Percentiles rank a stretch among this genome's conserved stretches.
These are phyloP conservation scores for Colletotrichum aenigma DNA, from an alignment of 2,329 filamentous ascomycete genomes.

Conservation along the genomic window DNA sequence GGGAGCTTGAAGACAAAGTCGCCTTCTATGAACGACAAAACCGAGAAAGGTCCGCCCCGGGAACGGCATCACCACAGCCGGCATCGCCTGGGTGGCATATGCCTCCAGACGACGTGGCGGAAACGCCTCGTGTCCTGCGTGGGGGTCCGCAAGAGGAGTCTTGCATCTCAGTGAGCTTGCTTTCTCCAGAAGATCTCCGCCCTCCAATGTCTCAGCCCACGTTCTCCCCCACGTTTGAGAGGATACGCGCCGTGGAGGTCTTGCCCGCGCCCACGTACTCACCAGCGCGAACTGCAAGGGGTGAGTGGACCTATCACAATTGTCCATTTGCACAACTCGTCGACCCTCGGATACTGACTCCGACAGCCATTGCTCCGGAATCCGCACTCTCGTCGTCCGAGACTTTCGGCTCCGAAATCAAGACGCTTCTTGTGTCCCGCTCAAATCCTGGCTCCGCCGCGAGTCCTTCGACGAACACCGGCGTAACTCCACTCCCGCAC, in stretches of 20 bases:
- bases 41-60: neutral
- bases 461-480: neutral
- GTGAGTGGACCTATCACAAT: neutral
- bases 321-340: accelerated
- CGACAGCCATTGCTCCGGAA: constrained; percentile 1
- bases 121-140: neutral
- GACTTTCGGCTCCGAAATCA: constrained; percentile 3
- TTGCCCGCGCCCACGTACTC: neutral
- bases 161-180: neutral
- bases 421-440: neutral
- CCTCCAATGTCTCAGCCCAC: neutral
- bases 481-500: neutral
- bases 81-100: neutral
- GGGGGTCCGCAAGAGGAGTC: neutral
- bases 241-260: neutral
- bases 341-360: neutral
- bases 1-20: neutral
- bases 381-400: neutral
- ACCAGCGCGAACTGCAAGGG: neutral
- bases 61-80: neutral
- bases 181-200: neutral
- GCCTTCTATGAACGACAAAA: neutral
- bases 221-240: neutral
- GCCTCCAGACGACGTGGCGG: neutral
- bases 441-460: neutral